Evolutionary conservation across 371 early-diverging fungal species (phyloP).

Genomic region (Dinochytrium kinnereticum): DNA sequence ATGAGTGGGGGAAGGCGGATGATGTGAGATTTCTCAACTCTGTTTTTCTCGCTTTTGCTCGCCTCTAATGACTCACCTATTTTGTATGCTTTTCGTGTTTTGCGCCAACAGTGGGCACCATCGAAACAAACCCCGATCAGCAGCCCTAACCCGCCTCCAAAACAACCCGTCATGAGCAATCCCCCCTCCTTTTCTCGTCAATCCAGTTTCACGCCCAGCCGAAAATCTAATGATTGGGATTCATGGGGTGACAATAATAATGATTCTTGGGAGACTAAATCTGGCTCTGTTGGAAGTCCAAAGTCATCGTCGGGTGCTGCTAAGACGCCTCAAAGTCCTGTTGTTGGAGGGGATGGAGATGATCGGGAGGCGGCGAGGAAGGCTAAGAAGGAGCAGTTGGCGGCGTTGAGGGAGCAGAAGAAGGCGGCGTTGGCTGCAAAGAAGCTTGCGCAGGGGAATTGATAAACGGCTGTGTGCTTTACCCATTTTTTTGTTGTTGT

Average conservation of each 20-base stretch:
- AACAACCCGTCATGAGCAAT: background rate
- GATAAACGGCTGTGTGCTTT: background rate
- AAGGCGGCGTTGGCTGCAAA: slow-evolving; percentile 36
- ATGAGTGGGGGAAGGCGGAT: slow-evolving; percentile 2
- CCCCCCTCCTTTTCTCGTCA: background rate
- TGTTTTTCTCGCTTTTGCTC: no score
- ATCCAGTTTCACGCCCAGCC: background rate
- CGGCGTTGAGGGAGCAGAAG: slow-evolving; percentile 30
- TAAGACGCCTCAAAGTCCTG: background rate
- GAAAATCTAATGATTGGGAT: slow-evolving; percentile 2
- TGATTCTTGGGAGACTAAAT: slow-evolving; percentile 23
- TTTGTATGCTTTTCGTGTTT: no score
- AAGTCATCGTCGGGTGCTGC: background rate
- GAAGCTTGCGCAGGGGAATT: background rate
- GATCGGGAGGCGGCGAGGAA: slow-evolving; percentile 29
- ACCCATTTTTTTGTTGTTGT: background rate
- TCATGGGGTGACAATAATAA: slow-evolving; percentile 17
- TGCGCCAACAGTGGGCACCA: background rate
- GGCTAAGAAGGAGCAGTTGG: slow-evolving; percentile 29
- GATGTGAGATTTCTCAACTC: background rate
- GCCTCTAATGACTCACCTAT: no score
- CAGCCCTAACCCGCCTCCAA: background rate
- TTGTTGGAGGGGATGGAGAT: slow-evolving; percentile 2
- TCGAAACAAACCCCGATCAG: background rate
- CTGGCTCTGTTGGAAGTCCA: background rate